Base-by-base conservation (phyloP, 1,284 basidiomycete species). In the Schizopora paradoxa region DNA sequence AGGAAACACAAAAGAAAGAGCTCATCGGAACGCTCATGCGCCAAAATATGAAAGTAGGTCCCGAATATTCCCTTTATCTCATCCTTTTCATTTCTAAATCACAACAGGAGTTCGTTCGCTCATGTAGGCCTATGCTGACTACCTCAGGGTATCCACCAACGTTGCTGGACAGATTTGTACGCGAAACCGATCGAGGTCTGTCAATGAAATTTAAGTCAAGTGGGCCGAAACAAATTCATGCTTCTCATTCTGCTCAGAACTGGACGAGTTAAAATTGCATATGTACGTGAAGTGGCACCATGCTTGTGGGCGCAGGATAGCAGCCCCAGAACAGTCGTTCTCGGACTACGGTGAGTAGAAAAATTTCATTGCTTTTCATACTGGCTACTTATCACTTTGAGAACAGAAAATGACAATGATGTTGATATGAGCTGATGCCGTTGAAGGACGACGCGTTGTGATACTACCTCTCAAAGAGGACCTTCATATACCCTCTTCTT, bases 231-330 rank as follows among this genome's bases (percentile, higher is more conserved):
- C n/a, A n/a, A n/a, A n/a, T n/a, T n/a, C n/a, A n/a, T n/a, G n/a
- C 22, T 2, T 45, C 23, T 18, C 16, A 22, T 19, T 36, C 14
- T 32, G n/a, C 23, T 11, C 27, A 46, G 51, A 53, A 36, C 47
- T 53, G 32, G 42, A 50, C 37, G 45, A 43, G 45, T 41, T 47
- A 19, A 41, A 14, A 7, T 7, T 53, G 10, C 51, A 33, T 28
- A 50, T 50, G 44, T 50, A 53, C 41, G 43, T 50, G 34, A 43
- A 50, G 16, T 53, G 51, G 51, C 48, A 50, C 34, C 41, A 50
- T 27, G 36, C 48, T 14, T 53, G 48, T 44, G 45, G 32, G 6
- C 38, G 48, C 14, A 38, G 48, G 6, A 22, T 46, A 18, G 43
- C 28, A 10, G 25, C 40, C 19, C 39, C 44, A 23, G 43, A 42